Base-by-base conservation (phyloP, 768 basidiomycete genomes). In the Collybia nuda region DNA sequence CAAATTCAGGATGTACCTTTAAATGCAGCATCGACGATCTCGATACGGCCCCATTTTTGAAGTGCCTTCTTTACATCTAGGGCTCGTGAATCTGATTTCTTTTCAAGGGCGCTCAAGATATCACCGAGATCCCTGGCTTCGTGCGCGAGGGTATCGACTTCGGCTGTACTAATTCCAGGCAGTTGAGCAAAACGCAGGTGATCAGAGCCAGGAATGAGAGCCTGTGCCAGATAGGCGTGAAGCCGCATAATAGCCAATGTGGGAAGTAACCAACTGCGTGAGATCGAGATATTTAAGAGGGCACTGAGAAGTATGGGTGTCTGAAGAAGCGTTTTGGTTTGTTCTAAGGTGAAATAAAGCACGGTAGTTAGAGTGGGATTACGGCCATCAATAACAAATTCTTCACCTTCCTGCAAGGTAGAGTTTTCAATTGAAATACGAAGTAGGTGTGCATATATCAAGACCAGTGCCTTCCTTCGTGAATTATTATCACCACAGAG, bases 261-360 rank as follows among this genome's bases (percentile, higher is more conserved):
- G 1, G 93, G 87, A 4, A 79, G 62, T 7, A 98, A 82, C 95
- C 95, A 99, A 62, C 85, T 93, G 56, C 93, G 91, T 0, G 94
- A 80, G 17, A 90, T 78, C 0, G 88, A 78, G 54, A 97, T 90
- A 57, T 82, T 88, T 47, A 95, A 78, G 21, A 98, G 74, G 0
- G 93, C 90, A 41, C 79, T 88, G 23, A 96, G 78, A 4, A 96
- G 70, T 12, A 77, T 65, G 4, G 91, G 92, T 0, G 81, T 80
- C 58, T 85, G 84, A 1, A 92, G 77, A 1, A 98, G 76, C 12
- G 95, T 61, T 18, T 76, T 60, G 8, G 73, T 71, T 79, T 92
- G 92, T 50, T 88, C 94, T 93, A 55, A 5, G 19, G n/a, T n/a
- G 41, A 37, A 42, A 21, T 26, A 7, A 26, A 7, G 4, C 24